Percentiles rank a stretch among this genome's conserved stretches.
These are phyloP conservation scores for Gastrolobium villosum DNA, from an alignment of 306 rosid species.

Conservation along the genomic window DNA sequence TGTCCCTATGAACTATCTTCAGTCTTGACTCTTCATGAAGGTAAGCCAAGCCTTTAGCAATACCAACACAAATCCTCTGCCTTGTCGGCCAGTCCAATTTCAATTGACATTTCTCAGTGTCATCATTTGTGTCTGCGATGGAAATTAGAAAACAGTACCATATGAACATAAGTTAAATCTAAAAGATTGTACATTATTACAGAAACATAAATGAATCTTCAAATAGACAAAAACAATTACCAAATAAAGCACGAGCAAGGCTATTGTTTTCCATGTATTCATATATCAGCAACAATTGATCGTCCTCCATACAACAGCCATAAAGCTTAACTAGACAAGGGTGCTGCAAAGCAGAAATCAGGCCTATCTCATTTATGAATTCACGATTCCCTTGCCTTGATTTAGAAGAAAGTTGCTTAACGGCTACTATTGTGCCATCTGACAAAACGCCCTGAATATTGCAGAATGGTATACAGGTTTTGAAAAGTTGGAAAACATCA, in stretches of 20 bases:
- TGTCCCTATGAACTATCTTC: constrained; percentile 78
- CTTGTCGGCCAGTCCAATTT: constrained; percentile 67
- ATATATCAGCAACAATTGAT: constrained; percentile 59
- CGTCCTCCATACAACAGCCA: constrained; percentile 66
- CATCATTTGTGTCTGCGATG: constrained; percentile 42
- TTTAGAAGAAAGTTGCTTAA: constrained; percentile 61
- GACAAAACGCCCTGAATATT: constrained; percentile 55
- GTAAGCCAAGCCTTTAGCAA: constrained; percentile 71
- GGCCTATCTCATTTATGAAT: constrained; percentile 67
- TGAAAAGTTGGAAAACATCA: neutral
- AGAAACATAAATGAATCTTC: neutral
- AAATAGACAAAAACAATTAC: constrained; percentile 44
- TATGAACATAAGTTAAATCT: neutral
- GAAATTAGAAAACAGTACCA: constrained; percentile 18
- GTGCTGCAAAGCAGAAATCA: constrained; percentile 66
- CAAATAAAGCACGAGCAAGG: constrained; percentile 64
- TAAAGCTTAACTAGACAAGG: constrained; percentile 64
- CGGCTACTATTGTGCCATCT: constrained; percentile 56
- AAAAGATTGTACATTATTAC: neutral
- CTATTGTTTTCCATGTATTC: constrained; percentile 73
- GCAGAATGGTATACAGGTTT: constrained; percentile 1
- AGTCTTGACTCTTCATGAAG: constrained; percentile 77
- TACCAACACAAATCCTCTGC: constrained; percentile 65
- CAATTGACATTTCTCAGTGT: constrained; percentile 31
- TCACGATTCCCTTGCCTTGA: constrained; percentile 70